A percentile compares a stretch with the other conserved stretches of the same genome.
Evolutionary conservation across 2,329 filamentous ascomycete genomes (phyloP).

Genomic region (Teratosphaeria destructans): DNA sequence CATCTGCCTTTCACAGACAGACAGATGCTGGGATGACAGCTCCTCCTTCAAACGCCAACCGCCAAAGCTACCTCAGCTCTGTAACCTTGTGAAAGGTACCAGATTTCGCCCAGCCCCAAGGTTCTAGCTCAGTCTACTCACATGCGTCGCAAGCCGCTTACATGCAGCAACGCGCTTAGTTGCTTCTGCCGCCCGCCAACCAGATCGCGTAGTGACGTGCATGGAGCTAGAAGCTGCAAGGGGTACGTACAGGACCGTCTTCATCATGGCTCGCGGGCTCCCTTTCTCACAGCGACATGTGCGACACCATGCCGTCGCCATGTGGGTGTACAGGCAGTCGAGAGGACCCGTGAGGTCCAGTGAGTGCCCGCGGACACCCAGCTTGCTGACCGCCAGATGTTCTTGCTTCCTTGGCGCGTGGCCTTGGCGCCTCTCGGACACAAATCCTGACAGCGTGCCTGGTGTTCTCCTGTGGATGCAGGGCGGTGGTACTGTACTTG

Average conservation of each 20-base stretch:
- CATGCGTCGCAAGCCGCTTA: neutral
- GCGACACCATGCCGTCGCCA: neutral
- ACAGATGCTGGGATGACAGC: conserved; percentile 1
- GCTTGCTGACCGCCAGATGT: neutral
- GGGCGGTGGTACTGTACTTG: too few species aligned
- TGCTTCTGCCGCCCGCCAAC: neutral
- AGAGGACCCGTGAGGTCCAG: neutral
- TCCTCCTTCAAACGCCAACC: conserved; percentile 1
- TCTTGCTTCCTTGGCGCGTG: neutral
- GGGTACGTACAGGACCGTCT: neutral
- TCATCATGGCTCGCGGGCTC: neutral
- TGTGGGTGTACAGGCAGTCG: neutral
- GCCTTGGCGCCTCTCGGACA: neutral
- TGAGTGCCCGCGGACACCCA: neutral
- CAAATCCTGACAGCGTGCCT: neutral
- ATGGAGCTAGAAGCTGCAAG: conserved; percentile 2
- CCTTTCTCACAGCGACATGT: neutral
- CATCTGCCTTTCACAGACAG: neutral
- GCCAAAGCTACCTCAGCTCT: neutral
- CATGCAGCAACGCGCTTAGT: conserved; percentile 18
- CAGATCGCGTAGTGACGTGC: neutral
- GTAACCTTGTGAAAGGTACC: neutral
- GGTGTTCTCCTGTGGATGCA: neutral
- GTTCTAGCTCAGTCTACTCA: neutral
- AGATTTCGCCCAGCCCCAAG: neutral